Percentiles rank a stretch among this genome's conserved stretches.
These are phyloP conservation scores for Boletus rubropictus DNA, from an alignment of 768 basidiomycete genomes.

Conservation along the genomic window DNA sequence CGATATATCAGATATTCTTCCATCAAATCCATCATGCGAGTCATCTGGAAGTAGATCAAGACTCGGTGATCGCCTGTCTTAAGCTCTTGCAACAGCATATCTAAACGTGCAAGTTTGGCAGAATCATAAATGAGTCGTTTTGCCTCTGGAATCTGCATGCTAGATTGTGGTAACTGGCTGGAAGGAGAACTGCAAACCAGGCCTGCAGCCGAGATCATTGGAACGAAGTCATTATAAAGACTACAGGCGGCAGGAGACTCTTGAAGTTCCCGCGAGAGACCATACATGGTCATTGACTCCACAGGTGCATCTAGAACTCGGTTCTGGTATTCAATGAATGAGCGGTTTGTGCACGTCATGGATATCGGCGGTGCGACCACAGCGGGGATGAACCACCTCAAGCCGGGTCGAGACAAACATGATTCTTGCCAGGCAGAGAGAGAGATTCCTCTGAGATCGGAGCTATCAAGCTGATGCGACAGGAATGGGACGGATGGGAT, in stretches of 20 bases:
- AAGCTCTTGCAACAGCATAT: constrained; percentile 83
- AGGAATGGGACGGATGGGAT: constrained; percentile 11
- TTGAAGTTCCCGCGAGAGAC: constrained; percentile 62
- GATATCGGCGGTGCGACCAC: constrained; percentile 81
- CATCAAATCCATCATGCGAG: constrained; percentile 98
- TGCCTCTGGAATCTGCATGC: constrained; percentile 91
- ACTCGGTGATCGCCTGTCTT: constrained; percentile 92
- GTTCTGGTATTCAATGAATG: constrained; percentile 69
- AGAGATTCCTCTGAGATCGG: constrained; percentile 58
- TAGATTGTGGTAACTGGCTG: constrained; percentile 72
- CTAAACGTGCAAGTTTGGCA: constrained; percentile 89
- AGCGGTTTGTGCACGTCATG: constrained; percentile 66
- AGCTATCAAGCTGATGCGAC: constrained; percentile 35
- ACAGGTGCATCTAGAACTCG: constrained; percentile 59
- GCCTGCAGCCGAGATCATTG: constrained; percentile 61
- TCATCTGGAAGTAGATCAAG: constrained; percentile 99
- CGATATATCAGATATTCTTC: constrained; percentile 97
- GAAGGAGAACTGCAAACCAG: constrained; percentile 59
- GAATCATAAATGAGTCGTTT: constrained; percentile 95
- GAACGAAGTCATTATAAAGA: constrained; percentile 44
- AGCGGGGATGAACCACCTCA: constrained; percentile 83
- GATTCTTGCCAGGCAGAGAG: constrained; percentile 62
- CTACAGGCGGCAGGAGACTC: constrained; percentile 51
- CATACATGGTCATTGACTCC: constrained; percentile 76
- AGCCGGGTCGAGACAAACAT: constrained; percentile 69